Evolutionary conservation across 2,329 filamentous ascomycete species (phyloP).

Genomic region (Tolypocladium album): DNA sequence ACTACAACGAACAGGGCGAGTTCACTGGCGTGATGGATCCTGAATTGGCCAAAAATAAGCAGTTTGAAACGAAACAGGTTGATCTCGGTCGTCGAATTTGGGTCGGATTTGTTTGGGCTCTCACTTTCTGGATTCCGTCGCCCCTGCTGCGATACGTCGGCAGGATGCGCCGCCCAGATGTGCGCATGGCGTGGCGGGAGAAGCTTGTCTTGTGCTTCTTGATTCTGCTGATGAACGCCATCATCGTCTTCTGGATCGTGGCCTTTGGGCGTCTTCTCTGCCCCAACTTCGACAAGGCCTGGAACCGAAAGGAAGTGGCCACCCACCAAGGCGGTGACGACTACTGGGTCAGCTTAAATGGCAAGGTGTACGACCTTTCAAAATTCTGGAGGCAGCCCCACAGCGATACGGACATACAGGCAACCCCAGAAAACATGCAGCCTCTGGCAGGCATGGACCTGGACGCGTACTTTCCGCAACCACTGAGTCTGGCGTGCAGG

Average conservation of each 20-base stretch:
- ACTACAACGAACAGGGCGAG: slow-evolving; percentile 61
- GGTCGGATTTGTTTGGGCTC: slow-evolving; percentile 71
- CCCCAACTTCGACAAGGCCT: slow-evolving; percentile 85
- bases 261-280: slow-evolving; percentile 76
- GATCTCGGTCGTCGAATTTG: slow-evolving; percentile 59
- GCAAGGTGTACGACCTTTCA: slow-evolving; percentile 82
- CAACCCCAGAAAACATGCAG: slow-evolving; percentile 55
- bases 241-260: slow-evolving; percentile 87
- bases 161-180: slow-evolving; percentile 94
- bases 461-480: slow-evolving; percentile 76
- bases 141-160: slow-evolving; percentile 70
- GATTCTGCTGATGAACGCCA: slow-evolving; percentile 71
- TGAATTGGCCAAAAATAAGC: slow-evolving; percentile 66
- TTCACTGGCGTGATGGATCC: slow-evolving; percentile 63
- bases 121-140: slow-evolving; percentile 94
- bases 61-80: slow-evolving; percentile 60
- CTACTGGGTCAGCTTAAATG: slow-evolving; percentile 80
- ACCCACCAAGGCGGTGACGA: slow-evolving; percentile 63
- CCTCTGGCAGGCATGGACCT: slow-evolving; percentile 69
- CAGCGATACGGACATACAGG: slow-evolving; percentile 58
- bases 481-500: slow-evolving; percentile 63
- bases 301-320: slow-evolving; percentile 59
- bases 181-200: slow-evolving; percentile 95
- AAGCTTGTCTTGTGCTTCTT: slow-evolving; percentile 76
- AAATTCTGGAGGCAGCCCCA: slow-evolving; percentile 82